Evolutionary conservation across 208 protist genomes (phyloP).

Genomic region (Trypanosoma conorhini): DNA sequence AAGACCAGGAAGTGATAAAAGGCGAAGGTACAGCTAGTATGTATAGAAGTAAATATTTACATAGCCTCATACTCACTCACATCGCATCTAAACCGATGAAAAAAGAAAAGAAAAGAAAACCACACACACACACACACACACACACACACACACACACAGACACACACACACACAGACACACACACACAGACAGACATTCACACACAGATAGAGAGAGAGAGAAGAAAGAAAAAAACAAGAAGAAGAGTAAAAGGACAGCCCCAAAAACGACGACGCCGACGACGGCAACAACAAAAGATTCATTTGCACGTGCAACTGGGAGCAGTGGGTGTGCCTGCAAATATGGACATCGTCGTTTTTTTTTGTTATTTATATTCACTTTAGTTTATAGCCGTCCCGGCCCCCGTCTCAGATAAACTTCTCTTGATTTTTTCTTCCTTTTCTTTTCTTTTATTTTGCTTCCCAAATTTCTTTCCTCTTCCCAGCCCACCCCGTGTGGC

Average conservation of each 20-base stretch:
- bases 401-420: no score
- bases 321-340: no score
- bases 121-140: not conserved
- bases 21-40: no score
- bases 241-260: not conserved
- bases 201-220: not conserved
- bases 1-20: no score
- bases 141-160: constrained; percentile 13
- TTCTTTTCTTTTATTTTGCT: not conserved
- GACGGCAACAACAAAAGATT: no score
- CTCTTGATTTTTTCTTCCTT: constrained; percentile 1
- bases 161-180: constrained; percentile 8
- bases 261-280: no score
- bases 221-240: constrained; percentile 6
- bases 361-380: no score
- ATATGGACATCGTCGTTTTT: no score
- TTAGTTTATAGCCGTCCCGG: no score
- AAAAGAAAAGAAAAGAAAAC: constrained; percentile 2
- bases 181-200: constrained; percentile 7
- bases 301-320: no score
- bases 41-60: no score
- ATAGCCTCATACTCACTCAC: not conserved
- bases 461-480: not conserved
- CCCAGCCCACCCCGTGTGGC: no score
- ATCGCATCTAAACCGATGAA: not conserved